These are phyloP conservation scores for Cyberlindnera maclurae DNA, from an alignment of 805 yeast species.

Conservation along the genomic window DNA sequence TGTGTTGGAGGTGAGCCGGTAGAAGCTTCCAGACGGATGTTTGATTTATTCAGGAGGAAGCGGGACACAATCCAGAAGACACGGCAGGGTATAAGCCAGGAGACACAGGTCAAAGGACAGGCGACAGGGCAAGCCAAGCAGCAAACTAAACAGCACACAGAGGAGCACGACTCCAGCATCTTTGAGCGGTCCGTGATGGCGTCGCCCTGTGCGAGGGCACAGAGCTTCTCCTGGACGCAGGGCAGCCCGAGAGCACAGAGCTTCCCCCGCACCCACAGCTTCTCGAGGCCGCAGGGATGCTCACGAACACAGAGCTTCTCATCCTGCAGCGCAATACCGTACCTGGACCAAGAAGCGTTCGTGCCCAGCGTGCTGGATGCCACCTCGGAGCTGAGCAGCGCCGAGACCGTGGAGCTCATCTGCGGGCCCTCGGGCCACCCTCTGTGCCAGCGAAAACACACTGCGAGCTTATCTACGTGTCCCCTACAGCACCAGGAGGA, in stretches of 20 bases:
- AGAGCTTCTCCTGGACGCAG: slow-evolving; percentile 3
- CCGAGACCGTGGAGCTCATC: slow-evolving; percentile 5
- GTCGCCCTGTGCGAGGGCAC: slow-evolving; percentile 10
- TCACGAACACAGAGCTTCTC: slow-evolving; percentile 6
- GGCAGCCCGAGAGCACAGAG: slow-evolving; percentile 4
- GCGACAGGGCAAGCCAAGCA: no score
- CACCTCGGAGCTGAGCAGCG: slow-evolving; percentile 3
- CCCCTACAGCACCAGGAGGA: not conserved
- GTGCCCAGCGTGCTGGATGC: slow-evolving; percentile 15
- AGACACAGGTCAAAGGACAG: no score
- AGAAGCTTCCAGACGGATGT: no score
- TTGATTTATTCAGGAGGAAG: no score
- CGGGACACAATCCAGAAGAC: no score
- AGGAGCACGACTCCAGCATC: slow-evolving; percentile 3
- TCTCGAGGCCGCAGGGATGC: slow-evolving; percentile 10
- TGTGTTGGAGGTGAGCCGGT: no score
- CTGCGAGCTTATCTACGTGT: not conserved
- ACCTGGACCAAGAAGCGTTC: slow-evolving; percentile 9
- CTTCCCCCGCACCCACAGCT: no score
- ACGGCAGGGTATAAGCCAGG: no score
- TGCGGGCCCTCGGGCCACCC: slow-evolving; percentile 13
- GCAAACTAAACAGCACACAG: no score
- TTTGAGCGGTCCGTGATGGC: slow-evolving; percentile 11
- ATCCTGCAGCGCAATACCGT: slow-evolving; percentile 9
- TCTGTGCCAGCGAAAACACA: slow-evolving; percentile 6